These are phyloP conservation scores for Cyclostephanos invisitatus DNA, from an alignment of 108 stramenopile genomes.

Conservation along the genomic window DNA sequence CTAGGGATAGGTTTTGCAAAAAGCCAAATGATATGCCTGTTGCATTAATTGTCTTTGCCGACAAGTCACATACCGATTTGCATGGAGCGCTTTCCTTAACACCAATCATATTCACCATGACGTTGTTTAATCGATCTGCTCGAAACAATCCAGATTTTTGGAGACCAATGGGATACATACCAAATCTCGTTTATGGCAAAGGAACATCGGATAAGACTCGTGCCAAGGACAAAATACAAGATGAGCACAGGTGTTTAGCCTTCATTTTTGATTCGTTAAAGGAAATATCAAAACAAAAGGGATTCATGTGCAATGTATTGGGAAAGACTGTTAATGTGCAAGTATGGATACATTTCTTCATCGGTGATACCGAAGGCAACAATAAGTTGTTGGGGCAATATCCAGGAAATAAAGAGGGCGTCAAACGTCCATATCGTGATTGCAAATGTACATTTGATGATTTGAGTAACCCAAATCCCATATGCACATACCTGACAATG, in stretches of 20 bases:
- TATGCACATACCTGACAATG: background rate
- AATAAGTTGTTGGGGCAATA: background rate
- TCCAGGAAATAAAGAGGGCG: background rate
- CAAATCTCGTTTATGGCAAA: conserved; percentile 4
- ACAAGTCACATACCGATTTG: conserved; percentile 6
- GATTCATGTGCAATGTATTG: no score
- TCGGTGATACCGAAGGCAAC: background rate
- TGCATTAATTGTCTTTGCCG: background rate
- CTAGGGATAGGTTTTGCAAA: background rate
- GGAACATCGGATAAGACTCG: background rate
- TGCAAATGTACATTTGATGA: background rate
- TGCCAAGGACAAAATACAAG: background rate
- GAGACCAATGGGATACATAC: conserved; percentile 11
- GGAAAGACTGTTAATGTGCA: no score
- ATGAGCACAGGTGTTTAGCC: background rate
- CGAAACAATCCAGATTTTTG: conserved; percentile 8
- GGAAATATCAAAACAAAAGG: no score
- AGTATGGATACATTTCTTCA: background rate
- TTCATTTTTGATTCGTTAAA: background rate
- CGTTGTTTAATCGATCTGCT: conserved; percentile 4
- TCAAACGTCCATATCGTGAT: background rate
- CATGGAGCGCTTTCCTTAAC: conserved; percentile 1
- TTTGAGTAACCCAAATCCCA: background rate
- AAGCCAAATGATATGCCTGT: background rate
- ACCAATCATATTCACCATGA: conserved; percentile 1